phyloP scores from a whole-genome alignment of 768 basidiomycete genomes.

The Auricularia cornea region DNA sequence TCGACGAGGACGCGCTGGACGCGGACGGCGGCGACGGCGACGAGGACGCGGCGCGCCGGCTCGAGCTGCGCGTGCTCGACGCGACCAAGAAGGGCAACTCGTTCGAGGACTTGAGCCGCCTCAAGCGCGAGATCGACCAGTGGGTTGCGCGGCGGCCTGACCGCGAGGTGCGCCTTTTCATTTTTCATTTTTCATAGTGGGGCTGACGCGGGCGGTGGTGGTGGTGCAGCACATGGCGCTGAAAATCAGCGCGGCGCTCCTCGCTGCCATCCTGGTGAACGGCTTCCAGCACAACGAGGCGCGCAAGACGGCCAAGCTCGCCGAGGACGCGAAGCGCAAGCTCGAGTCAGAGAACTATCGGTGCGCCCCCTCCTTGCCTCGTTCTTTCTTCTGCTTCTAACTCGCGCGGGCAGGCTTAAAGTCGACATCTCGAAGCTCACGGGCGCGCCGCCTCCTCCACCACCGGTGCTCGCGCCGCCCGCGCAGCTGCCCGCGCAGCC shows the following conservation, averaged over 20 bases:
- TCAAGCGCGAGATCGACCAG: conserved; percentile 71
- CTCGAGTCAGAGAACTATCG: conserved; percentile 63
- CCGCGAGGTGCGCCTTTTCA: conserved; percentile 43
- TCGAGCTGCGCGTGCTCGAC: conserved; percentile 71
- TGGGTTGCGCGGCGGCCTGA: conserved; percentile 52
- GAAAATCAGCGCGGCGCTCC: conserved; percentile 63
- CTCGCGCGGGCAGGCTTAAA: not conserved
- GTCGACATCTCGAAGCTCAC: not conserved
- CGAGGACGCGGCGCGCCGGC: conserved; percentile 44
- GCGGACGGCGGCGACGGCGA: conserved; percentile 21
- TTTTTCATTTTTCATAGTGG: not conserved
- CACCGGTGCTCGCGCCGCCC: not conserved
- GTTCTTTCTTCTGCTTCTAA: not conserved
- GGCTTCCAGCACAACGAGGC: conserved; percentile 73
- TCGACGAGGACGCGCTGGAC: conserved; percentile 22
- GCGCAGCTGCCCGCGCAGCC: not conserved
- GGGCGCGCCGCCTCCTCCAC: not conserved
- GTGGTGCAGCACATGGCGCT: conserved; percentile 51
- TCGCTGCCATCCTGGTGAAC: conserved; percentile 77
- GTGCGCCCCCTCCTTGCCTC: conserved; percentile 34
- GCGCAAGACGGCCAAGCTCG: conserved; percentile 59
- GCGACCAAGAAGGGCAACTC: conserved; percentile 81
- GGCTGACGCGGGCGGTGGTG: not conserved
- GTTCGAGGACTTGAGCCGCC: conserved; percentile 70
- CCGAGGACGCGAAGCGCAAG: conserved; percentile 54